Base-by-base conservation (phyloP, 768 basidiomycete species). In the Gymnopilus junonius region DNA sequence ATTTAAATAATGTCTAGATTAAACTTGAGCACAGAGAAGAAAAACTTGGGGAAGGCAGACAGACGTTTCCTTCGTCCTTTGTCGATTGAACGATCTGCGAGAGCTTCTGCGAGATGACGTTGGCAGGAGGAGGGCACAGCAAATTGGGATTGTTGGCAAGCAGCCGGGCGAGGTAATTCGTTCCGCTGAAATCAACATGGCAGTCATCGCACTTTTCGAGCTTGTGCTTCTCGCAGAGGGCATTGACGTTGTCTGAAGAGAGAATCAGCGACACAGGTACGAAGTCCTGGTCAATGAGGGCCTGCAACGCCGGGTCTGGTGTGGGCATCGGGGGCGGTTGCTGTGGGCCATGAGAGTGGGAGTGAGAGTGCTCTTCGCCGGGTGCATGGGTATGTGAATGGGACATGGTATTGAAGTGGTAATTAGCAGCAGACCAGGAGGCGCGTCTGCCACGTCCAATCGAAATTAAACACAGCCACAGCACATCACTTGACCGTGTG, bases 1-100 rank as follows among this genome's bases (percentile, higher is more conserved):
- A 68, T 76, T 97, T 97, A 82, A 93, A 99, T 3, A 91, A 74
- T 42, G 83, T 77, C 95, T 97, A 73, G 0, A 55, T 14, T 34
- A 23, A 45, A 66, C 57, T 59, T 73, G 77, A 82, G 17, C 68
- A 69, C 7, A 66, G 17, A 29, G 20, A 8, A 11, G 27, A 27
- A 48, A n/a, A 32, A 34, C 32, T 11, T 29, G 8, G 31, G n/a
- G 69, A 55, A 55, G 20, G 43, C 32, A 12, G 57, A 81, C 93
- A 71, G 71, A 94, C 94, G 75, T 99, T 99, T 63, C 97, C 97
- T 65, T 97, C 93, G 51, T 99, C 97, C 73, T 98, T 98, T 4
- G 90, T 89, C 50, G 83, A 79, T 14, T 86, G 89, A 59, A 98
- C 86, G 21, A 87, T 83, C 66, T 89, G 85, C 0, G 91, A 85